Evolutionary conservation across 768 basidiomycete species (phyloP), one percentile per base, ranked within the genome.

Genomic region (Mycena indigotica): DNA sequence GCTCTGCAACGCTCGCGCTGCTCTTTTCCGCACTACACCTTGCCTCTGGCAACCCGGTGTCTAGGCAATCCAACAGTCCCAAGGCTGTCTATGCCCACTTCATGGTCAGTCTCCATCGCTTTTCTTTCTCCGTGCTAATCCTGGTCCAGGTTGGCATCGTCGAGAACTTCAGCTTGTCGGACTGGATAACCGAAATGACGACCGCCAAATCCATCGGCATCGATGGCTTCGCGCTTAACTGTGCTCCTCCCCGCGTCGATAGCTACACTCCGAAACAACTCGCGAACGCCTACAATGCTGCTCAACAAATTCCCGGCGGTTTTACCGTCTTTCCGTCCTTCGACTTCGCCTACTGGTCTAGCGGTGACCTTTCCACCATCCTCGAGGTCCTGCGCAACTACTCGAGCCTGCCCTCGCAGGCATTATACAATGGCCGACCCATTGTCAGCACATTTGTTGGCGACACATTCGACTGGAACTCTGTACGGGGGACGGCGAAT

Each of bases 361-460:
- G 66, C 55, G 66, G 65, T 50, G 69, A 73, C 41, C 74, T 72
- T 23, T 52, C 55, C 4, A 50, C 64, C 13, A 64, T 77, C 44
- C 70, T 69, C 38, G 53, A 61, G 35, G 75, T 74, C 54, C 69
- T 78, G 53, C 65, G 66, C 17, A 68, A 62, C 23, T 78, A 77
- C 61, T 66, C 73, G n/a, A 56, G 57, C 4, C 72, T 77, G 55
- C 71, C 75, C 1, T 72, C 70, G 52, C 78, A 80, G 56, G 66
- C 74, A 48, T 65, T 57, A 19, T 73, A 72, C 56, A 63, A 72
- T 46, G 69, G 69, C 28, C 71, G 72, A 46, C 68, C 70, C 2
- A 71, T 80, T 56, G 74, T 77, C 3, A 76, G 76, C 8, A 77
- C 79, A 2, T 80, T 80, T 63, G 71, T 70, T 54, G 80, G 73